Base-by-base conservation (phyloP, 257 asterid genomes). In the Fraxinus quadrangulata region DNA sequence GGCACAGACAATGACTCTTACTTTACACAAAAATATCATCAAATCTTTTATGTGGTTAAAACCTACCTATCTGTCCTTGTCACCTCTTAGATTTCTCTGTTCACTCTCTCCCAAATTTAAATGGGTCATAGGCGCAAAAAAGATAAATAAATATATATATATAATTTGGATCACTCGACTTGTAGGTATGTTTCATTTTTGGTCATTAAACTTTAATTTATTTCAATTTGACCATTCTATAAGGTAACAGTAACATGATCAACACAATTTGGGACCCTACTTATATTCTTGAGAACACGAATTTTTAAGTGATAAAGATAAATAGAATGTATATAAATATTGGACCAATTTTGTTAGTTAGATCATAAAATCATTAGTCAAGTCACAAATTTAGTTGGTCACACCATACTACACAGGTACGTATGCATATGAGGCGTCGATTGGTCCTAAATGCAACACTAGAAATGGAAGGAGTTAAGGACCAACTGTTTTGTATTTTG, bases 1-100 rank as follows among this genome's bases (percentile, higher is more conserved):
- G 89, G 89, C 87, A 86, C 83, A 83, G 86, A 77, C 87, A 67
- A 45, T 59, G 85, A 73, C 81, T 73, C 69, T 71, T 75, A 66
- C 81, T 71, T 21, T 36, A 79, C 76, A 74, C 69, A 45, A 79
- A 73, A 86, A 83, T 80, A 83, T 83, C 89, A 83, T 70, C 69
- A 81, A 80, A 84, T 73, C 87, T 77, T 81, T 79, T 81, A 70
- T 77, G 70, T 84, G 86, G 87, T 77, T 75, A 45, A 78, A 66
- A 47, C 11, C 13, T 3, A 26, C 11, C 72, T 84, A 81, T 80
- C 84, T 81, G 84, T 74, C 87, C 67, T 19, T 39, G 80, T 73
- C 76, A 36, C 45, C 42, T 69, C 12, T 65, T 30, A 54, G 78
- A 83, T 81, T 84, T 80, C 81, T 71, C 30, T 54, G 17, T 24